Evolutionary conservation across 805 yeast species (phyloP).

Genomic region (Metschnikowia amazonensis): DNA sequence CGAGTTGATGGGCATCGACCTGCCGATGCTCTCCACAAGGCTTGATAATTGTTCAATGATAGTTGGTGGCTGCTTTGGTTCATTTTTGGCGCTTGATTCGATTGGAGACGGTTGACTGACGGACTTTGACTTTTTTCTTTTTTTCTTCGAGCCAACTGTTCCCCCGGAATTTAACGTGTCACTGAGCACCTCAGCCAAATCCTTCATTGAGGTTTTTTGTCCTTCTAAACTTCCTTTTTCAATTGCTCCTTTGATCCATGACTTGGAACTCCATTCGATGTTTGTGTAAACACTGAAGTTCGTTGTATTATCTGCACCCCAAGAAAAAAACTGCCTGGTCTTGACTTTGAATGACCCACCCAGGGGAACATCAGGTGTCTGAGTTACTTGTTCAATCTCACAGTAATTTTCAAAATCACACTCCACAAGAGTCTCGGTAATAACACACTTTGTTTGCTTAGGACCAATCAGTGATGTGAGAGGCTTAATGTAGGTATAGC

Average conservation of each 20-base stretch:
- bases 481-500: conserved; percentile 67
- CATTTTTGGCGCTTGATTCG: not conserved
- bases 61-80: conserved; percentile 1
- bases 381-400: conserved; percentile 57
- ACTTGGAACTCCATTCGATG: conserved; percentile 84
- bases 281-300: conserved; percentile 57
- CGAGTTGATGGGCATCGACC: conserved; percentile 10
- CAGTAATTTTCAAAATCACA: conserved; percentile 53
- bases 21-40: conserved; percentile 14
- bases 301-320: conserved; percentile 68
- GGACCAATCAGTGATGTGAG: conserved; percentile 87
- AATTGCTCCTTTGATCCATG: conserved; percentile 88
- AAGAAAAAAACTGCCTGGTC: conserved; percentile 66
- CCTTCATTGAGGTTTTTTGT: conserved; percentile 44
- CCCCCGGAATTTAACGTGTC: conserved; percentile 10
- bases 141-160: conserved; percentile 11
- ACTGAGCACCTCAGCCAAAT: conserved; percentile 10
- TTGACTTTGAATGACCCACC: conserved; percentile 76
- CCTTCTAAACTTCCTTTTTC: conserved; percentile 84
- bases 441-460: conserved; percentile 73
- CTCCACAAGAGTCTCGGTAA: conserved; percentile 55
- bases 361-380: conserved; percentile 95
- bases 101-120: conserved; percentile 4
- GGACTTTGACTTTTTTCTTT: conserved; percentile 13
- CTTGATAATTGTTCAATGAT: conserved; percentile 6